phyloP scores from a whole-genome alignment of 1,284 basidiomycete genomes.

The Tylopilus sp. region DNA sequence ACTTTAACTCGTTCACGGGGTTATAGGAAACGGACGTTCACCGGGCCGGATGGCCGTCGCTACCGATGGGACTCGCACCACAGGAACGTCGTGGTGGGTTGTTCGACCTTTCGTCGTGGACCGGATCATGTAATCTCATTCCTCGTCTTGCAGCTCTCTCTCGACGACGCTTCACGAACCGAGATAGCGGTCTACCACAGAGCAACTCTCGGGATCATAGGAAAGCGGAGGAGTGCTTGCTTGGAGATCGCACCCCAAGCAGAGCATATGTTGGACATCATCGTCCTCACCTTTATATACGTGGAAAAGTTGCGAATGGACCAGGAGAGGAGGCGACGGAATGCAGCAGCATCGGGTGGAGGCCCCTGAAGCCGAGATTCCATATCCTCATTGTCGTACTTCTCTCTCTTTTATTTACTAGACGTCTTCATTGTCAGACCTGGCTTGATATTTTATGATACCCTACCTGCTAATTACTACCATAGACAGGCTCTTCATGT shows the following conservation, averaged over 20 bases:
- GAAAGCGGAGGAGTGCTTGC: conserved; percentile 21
- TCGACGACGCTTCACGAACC: conserved; percentile 15
- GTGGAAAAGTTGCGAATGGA: conserved; percentile 34
- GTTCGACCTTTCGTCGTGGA: neutral
- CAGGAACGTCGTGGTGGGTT: conserved; percentile 19
- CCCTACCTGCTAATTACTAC: neutral
- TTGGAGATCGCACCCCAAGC: conserved; percentile 35
- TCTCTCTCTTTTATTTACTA: neutral
- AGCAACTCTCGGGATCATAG: conserved; percentile 20
- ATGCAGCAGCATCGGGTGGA: conserved; percentile 15
- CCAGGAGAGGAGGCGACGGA: conserved; percentile 13
- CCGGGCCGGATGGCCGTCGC: conserved; percentile 19
- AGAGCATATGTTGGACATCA: conserved; percentile 35
- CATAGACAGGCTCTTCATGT: no score
- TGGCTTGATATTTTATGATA: neutral
- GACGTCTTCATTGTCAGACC: neutral
- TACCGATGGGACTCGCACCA: conserved; percentile 28
- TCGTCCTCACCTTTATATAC: conserved; percentile 41
- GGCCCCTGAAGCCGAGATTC: conserved; percentile 8
- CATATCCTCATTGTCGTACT: neutral
- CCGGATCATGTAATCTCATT: neutral
- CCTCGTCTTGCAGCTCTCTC: conserved; percentile 16
- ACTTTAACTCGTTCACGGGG: neutral
- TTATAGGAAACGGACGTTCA: conserved; percentile 29
- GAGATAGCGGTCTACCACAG: conserved; percentile 31